phyloP scores from a whole-genome alignment of 495 filamentous ascomycete species.

The Neurospora africana region DNA sequence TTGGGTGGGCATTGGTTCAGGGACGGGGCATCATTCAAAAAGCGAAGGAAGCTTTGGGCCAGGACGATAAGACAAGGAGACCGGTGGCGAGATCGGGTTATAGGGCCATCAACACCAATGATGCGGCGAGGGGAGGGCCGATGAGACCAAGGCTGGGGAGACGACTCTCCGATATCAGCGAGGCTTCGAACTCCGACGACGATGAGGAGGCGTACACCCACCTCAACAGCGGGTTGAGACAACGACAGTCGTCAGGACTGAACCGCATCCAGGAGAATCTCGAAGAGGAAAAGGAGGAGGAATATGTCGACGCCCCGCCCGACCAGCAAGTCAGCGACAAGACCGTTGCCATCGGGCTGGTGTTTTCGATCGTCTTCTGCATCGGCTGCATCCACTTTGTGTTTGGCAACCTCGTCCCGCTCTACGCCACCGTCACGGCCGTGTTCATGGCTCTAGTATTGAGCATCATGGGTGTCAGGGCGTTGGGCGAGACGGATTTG shows the following conservation, averaged over 20 bases:
- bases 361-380: conserved; percentile 68
- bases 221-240: conserved; percentile 30
- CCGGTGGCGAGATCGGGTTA: background rate
- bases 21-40: background rate
- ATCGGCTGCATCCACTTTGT: conserved; percentile 66
- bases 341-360: conserved; percentile 62
- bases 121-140: background rate
- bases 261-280: background rate
- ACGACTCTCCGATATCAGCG: background rate
- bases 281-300: conserved; percentile 9
- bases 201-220: conserved; percentile 24
- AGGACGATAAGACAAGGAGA: background rate
- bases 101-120: background rate
- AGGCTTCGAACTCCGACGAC: conserved; percentile 3
- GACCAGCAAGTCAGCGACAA: conserved; percentile 69
- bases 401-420: conserved; percentile 58
- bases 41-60: background rate
- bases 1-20: background rate
- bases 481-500: conserved; percentile 89
- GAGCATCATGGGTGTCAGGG: conserved; percentile 90
- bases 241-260: background rate
- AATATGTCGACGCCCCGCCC: conserved; percentile 64
- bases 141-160: background rate
- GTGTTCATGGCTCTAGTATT: conserved; percentile 81
- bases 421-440: conserved; percentile 66